Evolutionary conservation across 2,329 filamentous ascomycete species (phyloP).

Genomic region (Fusarium heterosporum): DNA sequence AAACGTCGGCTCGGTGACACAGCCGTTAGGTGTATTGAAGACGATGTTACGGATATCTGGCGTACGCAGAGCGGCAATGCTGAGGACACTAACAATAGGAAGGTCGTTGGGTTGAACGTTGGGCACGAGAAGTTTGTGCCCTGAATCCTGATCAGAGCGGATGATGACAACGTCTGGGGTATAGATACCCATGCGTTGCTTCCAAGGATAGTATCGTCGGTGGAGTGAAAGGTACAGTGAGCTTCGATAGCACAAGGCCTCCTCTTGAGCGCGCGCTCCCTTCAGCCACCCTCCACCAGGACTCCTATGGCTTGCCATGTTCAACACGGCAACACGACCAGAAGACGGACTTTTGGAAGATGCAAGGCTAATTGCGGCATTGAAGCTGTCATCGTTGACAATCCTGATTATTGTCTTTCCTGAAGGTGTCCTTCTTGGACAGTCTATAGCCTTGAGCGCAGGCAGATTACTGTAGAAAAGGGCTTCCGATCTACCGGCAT

Average conservation of each 20-base stretch:
- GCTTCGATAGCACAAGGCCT: slow-evolving; percentile 74
- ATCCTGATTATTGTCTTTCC: slow-evolving; percentile 58
- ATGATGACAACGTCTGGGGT: slow-evolving; percentile 70
- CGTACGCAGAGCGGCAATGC: slow-evolving; percentile 65
- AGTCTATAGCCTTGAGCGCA: slow-evolving; percentile 55
- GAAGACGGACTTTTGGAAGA: slow-evolving; percentile 41
- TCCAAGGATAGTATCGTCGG: slow-evolving; percentile 64
- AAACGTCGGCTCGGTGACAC: slow-evolving; percentile 54
- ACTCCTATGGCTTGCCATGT: slow-evolving; percentile 69
- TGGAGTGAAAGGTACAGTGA: slow-evolving; percentile 63
- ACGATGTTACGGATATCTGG: slow-evolving; percentile 51
- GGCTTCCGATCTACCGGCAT: slow-evolving; percentile 54
- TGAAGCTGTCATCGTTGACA: slow-evolving; percentile 67
- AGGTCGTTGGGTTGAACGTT: slow-evolving; percentile 49
- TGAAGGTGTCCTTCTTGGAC: slow-evolving; percentile 55
- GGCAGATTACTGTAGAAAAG: slow-evolving; percentile 53
- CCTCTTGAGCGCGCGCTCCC: slow-evolving; percentile 75
- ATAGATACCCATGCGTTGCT: slow-evolving; percentile 65
- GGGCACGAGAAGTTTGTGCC: slow-evolving; percentile 59
- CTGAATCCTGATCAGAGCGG: slow-evolving; percentile 60
- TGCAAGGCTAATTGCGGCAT: slow-evolving; percentile 62
- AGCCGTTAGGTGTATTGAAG: slow-evolving; percentile 30
- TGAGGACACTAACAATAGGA: slow-evolving; percentile 70
- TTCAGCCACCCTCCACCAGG: slow-evolving; percentile 74
- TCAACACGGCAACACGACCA: slow-evolving; percentile 68